phyloP scores from a whole-genome alignment of 495 filamentous ascomycete genomes.

The Penicillium odoratum region DNA sequence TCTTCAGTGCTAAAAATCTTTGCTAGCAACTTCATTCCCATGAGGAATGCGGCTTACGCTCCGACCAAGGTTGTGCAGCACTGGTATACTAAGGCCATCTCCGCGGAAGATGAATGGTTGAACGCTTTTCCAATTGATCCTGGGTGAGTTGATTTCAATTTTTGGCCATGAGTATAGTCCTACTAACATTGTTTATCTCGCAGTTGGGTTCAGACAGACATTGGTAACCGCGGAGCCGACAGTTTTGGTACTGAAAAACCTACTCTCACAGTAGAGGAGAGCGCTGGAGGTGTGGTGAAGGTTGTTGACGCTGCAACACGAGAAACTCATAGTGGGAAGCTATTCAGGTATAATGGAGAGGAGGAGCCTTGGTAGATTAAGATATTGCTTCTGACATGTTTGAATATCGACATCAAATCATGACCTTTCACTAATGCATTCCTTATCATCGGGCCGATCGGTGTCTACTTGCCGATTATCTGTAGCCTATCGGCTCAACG shows the following conservation, averaged over 20 bases:
- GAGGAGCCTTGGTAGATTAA: slow-evolving; percentile 6
- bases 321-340: slow-evolving; percentile 40
- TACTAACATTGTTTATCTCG: neutral
- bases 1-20: neutral
- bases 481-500: slow-evolving; percentile 3
- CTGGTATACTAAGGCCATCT: slow-evolving; percentile 40
- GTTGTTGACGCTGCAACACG: slow-evolving; percentile 35
- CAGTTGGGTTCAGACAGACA: slow-evolving; percentile 42
- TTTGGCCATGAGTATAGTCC: neutral
- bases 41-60: slow-evolving; percentile 39
- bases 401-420: no score
- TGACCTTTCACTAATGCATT: no score
- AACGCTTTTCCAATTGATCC: slow-evolving; percentile 32
- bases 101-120: slow-evolving; percentile 40
- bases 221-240: slow-evolving; percentile 42
- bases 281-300: slow-evolving; percentile 35
- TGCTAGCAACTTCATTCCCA: slow-evolving; percentile 10
- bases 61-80: slow-evolving; percentile 35
- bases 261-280: slow-evolving; percentile 28
- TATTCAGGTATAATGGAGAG: slow-evolving; percentile 1
- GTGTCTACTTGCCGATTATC: neutral
- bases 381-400: no score
- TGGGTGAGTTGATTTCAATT: slow-evolving; percentile 8
- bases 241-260: slow-evolving; percentile 36
- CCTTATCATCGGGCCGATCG: neutral